Evolutionary conservation across 2,329 filamentous ascomycete species (phyloP), one percentile per base, ranked within the genome.

Genomic region (Nannizziopsis arthrosporioides): DNA sequence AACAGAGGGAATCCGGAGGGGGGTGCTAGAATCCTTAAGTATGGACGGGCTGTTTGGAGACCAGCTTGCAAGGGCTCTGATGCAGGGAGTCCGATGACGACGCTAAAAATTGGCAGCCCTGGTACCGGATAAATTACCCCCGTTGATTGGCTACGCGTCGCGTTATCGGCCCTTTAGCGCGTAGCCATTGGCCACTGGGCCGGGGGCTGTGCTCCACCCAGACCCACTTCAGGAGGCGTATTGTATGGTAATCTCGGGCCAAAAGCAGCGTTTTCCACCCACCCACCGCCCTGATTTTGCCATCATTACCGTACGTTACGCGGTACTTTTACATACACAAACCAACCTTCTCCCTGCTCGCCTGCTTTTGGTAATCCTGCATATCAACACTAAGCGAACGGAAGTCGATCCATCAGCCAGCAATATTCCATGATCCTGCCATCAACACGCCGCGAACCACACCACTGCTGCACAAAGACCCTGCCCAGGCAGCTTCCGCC

Each of bases 11-110:
- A 47, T 42, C 59, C 59, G 57, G 60, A 61, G 59, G 61, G 53
- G 63, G 63, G 61, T 63, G 61, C 59, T 59, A 63, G 63, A 65
- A 65, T 64, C 57, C 63, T 66, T 66, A 66, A 66, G 63, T 66
- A 66, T 59, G 63, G 60, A 56, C 59, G 59, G 54, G 54, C 57
- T 48, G 27, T 43, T 56, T 54, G 22, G 22, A 27, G 22, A 27
- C 3, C 22, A 54, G 59, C 59, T 58, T 58, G 57, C 57, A 47
- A 52, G 49, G 48, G 49, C 56, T 55, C 54, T 56, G 61, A 58
- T 59, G 61, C 58, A 61, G 62, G 63, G 57, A 61, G 60, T 54
- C 62, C 60, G 62, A 63, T 60, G 50, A 57, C 56, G 51, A 54
- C 59, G 53, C 60, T 64, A 64, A 56, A 64, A 50, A 55, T 59